Conservation (phyloP, 1,284 basidiomycete genomes). For the Pyrrhoderma lamaoense region DNA sequence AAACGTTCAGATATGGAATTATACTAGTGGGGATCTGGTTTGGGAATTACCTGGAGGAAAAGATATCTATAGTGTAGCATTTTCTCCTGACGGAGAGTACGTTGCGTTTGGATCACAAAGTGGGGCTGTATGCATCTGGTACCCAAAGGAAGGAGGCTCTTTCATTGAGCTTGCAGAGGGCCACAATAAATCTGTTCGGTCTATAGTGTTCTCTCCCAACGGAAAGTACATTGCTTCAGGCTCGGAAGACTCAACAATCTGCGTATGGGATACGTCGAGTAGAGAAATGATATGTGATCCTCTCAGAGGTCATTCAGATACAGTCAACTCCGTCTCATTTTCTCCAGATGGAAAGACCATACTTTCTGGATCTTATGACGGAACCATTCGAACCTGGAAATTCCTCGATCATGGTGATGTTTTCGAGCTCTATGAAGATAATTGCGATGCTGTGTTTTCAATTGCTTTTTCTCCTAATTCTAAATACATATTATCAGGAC, state of each 20-base stretch:
- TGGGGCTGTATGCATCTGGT: neutral
- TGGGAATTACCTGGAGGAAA: too few species aligned
- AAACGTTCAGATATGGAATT: too few species aligned
- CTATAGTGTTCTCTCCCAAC: neutral
- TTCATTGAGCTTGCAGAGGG: neutral
- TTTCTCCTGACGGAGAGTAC: constrained; percentile 12
- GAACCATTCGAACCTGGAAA: constrained; percentile 18
- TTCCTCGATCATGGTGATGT: neutral
- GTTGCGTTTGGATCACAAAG: constrained; percentile 20
- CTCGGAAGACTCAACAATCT: neutral
- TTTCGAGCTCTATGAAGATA: constrained; percentile 8
- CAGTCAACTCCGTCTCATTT: constrained; percentile 14
- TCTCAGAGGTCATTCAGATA: constrained; percentile 15
- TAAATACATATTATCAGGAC: constrained; percentile 43
- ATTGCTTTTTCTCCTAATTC: constrained; percentile 10
- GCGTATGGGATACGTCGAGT: neutral
- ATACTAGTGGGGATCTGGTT: too few species aligned
- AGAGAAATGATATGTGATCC: neutral
- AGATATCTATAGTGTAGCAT: neutral
- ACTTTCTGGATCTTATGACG: constrained; percentile 17
- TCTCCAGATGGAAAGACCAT: constrained; percentile 16
- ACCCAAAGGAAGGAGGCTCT: neutral
- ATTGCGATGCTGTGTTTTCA: constrained; percentile 5
- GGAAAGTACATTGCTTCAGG: neutral
- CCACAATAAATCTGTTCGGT: neutral